Evolutionary conservation across 2,329 filamentous ascomycete species (phyloP).

Genomic region (Oidium heveae): DNA sequence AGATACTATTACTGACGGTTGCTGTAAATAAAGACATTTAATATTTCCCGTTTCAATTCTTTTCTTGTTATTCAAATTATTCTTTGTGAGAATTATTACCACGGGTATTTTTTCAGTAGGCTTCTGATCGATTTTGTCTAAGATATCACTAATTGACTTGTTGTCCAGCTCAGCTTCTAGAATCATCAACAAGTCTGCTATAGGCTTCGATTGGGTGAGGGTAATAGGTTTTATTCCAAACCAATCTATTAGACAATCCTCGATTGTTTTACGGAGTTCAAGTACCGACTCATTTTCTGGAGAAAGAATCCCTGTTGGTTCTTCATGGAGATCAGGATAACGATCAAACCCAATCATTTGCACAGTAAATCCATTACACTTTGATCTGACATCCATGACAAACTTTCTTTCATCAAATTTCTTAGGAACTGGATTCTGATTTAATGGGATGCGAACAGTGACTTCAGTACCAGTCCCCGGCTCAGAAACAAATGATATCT

Average conservation of each 20-base stretch:
- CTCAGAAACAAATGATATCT: slow-evolving; percentile 29
- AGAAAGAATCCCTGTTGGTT: slow-evolving; percentile 12
- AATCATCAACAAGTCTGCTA: slow-evolving; percentile 8
- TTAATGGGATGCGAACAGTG: slow-evolving; percentile 9
- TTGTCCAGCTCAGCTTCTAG: slow-evolving; percentile 10
- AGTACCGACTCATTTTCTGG: slow-evolving; percentile 9
- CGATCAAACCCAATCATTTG: slow-evolving; percentile 10
- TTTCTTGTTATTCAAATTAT: slow-evolving; percentile 6
- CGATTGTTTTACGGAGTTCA: slow-evolving; percentile 8
- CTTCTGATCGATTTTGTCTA: slow-evolving; percentile 5
- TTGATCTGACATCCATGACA: slow-evolving; percentile 5
- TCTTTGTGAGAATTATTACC: slow-evolving; percentile 9
- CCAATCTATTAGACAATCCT: slow-evolving; percentile 7
- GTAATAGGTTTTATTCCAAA: slow-evolving; percentile 8
- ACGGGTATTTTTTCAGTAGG: slow-evolving; percentile 4
- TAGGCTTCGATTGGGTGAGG: not conserved
- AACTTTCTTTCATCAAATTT: slow-evolving; percentile 3
- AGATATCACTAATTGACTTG: slow-evolving; percentile 6
- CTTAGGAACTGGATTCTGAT: slow-evolving; percentile 1
- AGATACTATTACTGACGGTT: slow-evolving; percentile 8
- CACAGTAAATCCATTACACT: slow-evolving; percentile 6
- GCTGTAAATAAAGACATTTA: slow-evolving; percentile 10
- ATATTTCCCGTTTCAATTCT: slow-evolving; percentile 6
- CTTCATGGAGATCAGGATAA: slow-evolving; percentile 12
- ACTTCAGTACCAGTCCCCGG: slow-evolving; percentile 29